These are phyloP conservation scores for Ulmus americana DNA, from an alignment of 331 rosid species.

Conservation along the genomic window DNA sequence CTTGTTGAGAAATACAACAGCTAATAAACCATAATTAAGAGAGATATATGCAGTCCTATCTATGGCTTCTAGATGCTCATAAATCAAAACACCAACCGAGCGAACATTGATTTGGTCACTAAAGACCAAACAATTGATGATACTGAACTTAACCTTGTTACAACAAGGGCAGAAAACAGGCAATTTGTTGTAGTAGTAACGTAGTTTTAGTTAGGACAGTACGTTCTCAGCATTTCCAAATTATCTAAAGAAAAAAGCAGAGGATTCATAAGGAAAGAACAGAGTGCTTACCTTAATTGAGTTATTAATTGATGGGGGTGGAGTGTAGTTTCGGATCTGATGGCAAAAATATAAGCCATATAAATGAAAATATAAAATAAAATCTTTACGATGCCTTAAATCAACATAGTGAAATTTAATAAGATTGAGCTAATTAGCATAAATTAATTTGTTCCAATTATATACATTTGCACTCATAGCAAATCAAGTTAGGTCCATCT, in stretches of 20 bases:
- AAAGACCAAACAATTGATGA: not conserved
- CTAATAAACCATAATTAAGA: not conserved
- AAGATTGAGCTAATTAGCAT: not conserved
- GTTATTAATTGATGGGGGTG: conserved; percentile 55
- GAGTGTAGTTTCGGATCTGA: conserved; percentile 66
- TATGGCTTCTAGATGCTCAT: not conserved
- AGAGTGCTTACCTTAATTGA: conserved; percentile 61
- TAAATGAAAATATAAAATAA: not conserved
- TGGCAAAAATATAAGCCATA: conserved; percentile 7
- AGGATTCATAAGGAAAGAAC: not conserved
- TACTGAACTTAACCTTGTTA: not conserved
- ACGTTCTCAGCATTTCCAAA: not conserved
- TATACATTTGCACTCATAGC: not conserved
- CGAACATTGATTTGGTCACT: not conserved
- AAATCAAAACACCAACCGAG: not conserved
- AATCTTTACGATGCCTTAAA: not conserved
- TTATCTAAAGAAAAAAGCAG: not conserved
- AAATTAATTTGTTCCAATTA: not conserved
- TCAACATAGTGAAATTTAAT: not conserved
- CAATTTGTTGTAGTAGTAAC: no score
- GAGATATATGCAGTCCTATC: not conserved
- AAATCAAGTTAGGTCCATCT: not conserved
- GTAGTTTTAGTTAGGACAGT: no score
- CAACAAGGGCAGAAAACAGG: not conserved
- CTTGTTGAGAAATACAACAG: not conserved